phyloP scores from a whole-genome alignment of 2,329 filamentous ascomycete species.

The Aspergillus versicolor region DNA sequence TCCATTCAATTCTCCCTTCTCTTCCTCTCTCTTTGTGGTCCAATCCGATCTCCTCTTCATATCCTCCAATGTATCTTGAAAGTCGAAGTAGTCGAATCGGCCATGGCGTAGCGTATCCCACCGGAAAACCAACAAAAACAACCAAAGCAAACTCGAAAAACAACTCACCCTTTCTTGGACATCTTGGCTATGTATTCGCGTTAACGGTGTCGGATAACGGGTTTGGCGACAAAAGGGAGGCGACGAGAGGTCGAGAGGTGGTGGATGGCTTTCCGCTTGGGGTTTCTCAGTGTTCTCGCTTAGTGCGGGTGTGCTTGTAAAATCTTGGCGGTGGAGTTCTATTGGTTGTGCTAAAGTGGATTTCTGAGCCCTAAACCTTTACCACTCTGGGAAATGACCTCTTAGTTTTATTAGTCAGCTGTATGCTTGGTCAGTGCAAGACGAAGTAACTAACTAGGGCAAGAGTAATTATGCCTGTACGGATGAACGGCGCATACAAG shows the following conservation, averaged over 20 bases:
- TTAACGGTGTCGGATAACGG: conserved; percentile 38
- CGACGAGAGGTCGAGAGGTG: conserved; percentile 28
- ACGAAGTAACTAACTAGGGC: background rate
- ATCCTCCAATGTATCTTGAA: background rate
- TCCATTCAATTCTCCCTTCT: background rate
- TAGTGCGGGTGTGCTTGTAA: conserved; percentile 42
- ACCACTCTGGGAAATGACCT: background rate
- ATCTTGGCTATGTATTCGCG: conserved; percentile 46
- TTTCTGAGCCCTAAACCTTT: conserved; percentile 40
- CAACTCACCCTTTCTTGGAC: conserved; percentile 53
- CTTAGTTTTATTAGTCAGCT: conserved; percentile 7
- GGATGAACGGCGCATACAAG: background rate
- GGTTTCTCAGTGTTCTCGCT: conserved; percentile 37
- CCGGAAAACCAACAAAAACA: conserved; percentile 16
- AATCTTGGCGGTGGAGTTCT: conserved; percentile 38
- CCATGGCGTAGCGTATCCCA: conserved; percentile 5
- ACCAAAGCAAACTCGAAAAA: conserved; percentile 10
- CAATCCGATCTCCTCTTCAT: background rate
- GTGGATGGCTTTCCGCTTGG: conserved; percentile 19
- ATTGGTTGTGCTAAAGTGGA: conserved; percentile 25
- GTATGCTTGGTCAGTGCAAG: background rate
- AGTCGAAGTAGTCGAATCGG: background rate
- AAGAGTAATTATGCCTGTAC: background rate
- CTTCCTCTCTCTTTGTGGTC: background rate
- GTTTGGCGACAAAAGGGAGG: conserved; percentile 29